Base-by-base conservation (phyloP, 352 stramenopile genomes). In the Phytophthora sp. region DNA sequence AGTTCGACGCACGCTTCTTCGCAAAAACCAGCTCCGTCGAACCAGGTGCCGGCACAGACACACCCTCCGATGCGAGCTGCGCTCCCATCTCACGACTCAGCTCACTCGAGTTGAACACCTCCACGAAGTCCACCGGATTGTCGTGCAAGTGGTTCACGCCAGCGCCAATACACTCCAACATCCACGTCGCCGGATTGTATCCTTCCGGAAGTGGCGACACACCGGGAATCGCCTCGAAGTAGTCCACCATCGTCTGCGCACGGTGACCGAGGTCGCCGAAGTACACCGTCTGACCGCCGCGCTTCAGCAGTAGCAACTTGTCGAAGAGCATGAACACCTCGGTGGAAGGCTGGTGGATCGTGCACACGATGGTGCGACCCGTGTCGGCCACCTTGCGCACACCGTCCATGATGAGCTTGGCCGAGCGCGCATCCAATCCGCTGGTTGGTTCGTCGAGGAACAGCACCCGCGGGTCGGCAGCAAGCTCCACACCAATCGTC, bases 121-220 rank as follows among this genome's bases (percentile, higher is more conserved):
- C 27, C 21, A 75, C 65, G 20, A 65, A 74, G 21, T 77, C 65
- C 23, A 60, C 24, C 1, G 49, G 51, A 17, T 62, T 58, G 5
- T 44, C 54, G 32, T 64, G 10, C 20, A 56, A 5, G 49, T 66
- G 48, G 42, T 49, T 66, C 2, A 82, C 54, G 64, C 77, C 42
- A 85, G 77, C 87, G 92, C 95, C 74, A 43, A 87, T 84, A 18
- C 74, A 77, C 42, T 84, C 79, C 12, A 97, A 66, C 87, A 97
- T 96, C 86, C 87, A 97, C 10, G 90, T 93, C 10, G 88, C 87
- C n/a, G 91, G 89, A 49, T 97, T 97, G 55, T 91, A 84, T 28
- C 79, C 74, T 30, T 38, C 46, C 2, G 72, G 64, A 41, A 96
- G 82, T 24, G 27, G 44, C 8, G 52, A 53, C 26, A 82, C 74